Evolutionary conservation across 768 basidiomycete genomes (phyloP), one percentile per base, ranked within the genome.

Genomic region (Filobasidium floriforme): DNA sequence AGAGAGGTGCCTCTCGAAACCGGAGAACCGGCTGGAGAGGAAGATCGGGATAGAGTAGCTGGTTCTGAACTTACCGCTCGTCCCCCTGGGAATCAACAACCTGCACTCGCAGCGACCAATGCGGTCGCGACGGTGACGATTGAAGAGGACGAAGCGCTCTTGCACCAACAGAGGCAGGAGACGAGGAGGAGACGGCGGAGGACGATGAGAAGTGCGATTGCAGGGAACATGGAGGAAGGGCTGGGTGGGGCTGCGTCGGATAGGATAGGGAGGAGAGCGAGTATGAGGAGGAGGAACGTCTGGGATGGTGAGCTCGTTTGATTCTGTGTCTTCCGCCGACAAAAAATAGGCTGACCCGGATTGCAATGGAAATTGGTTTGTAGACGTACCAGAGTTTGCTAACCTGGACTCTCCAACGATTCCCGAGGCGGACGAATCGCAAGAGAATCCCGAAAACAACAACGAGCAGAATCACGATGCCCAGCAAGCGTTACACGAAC

Each of bases 211-310:
- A 49, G 46, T 49, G 15, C 26, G 6, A n/a, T 7, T 14, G 18
- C 19, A n/a, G 54, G 19, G 54, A n/a, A 7, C 7, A 9, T 3
- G 32, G 24, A 57, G 54, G 54, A 22, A 9, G 24, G 24, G 19
- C 54, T 5, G 24, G 54, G 24, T 24, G 29, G 22, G 12, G 24
- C 7, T 14, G 24, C 4, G 15, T 15, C 18, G 22, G 26, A 24
- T 14, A 57, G 54, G 54, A 5, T 57, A n/a, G 26, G 22, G 29
- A 24, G 54, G 54, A 24, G 54, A 26, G 64, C 64, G 41, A 65
- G 64, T 60, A 65, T 65, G 64, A 24, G 64, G 22, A 12, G 64
- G 37, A n/a, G 64, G 24, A 65, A 65, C 32, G 64, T 65, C 14
- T 65, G 64, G 64, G 64, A 65, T 28, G 64, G 59, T 52, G 22